These are phyloP conservation scores for Podila clonocystis DNA, from an alignment of 192 early-diverging fungal genomes.

Conservation along the genomic window DNA sequence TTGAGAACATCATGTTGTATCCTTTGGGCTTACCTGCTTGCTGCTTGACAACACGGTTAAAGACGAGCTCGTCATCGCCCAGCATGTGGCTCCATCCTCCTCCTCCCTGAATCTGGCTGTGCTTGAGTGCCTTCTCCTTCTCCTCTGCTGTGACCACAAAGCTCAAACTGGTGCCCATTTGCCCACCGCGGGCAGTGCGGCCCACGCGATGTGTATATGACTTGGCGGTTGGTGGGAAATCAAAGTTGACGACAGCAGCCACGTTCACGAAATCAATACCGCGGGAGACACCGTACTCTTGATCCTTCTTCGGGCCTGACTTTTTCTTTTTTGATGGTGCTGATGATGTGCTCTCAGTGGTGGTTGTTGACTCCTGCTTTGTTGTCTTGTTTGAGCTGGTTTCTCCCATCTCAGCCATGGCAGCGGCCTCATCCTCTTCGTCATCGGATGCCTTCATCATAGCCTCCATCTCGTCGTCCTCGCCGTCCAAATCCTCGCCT, in stretches of 20 bases:
- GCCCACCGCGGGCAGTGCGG: slow-evolving; percentile 92
- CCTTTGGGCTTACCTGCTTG: slow-evolving; percentile 60
- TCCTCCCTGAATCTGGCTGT: slow-evolving; percentile 26
- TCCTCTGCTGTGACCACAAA: slow-evolving; percentile 76
- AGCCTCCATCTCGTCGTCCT: slow-evolving; percentile 44
- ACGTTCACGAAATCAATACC: slow-evolving; percentile 97
- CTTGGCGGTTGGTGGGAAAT: slow-evolving; percentile 86
- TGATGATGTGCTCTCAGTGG: slow-evolving; percentile 27
- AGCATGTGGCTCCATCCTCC: slow-evolving; percentile 41
- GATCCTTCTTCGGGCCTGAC: slow-evolving; percentile 66
- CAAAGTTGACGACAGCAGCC: slow-evolving; percentile 96
- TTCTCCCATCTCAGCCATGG: slow-evolving; percentile 33
- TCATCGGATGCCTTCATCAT: slow-evolving; percentile 46
- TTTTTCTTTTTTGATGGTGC: slow-evolving; percentile 55
- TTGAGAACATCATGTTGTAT: too few relatives aligned
- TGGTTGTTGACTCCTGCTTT: slow-evolving; percentile 28
- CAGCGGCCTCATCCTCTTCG: slow-evolving; percentile 40
- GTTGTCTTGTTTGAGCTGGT: slow-evolving; percentile 36
- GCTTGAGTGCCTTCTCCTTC: slow-evolving; percentile 39
- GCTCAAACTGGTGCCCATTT: slow-evolving; percentile 88
- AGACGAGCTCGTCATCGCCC: slow-evolving; percentile 72
- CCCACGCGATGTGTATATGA: slow-evolving; percentile 96
- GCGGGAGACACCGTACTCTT: slow-evolving; percentile 95
- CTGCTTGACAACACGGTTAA: slow-evolving; percentile 77
- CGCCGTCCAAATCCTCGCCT: slow-evolving; percentile 37